phyloP scores from a whole-genome alignment of 148 eudicot species.

The Selenicereus undatus region DNA sequence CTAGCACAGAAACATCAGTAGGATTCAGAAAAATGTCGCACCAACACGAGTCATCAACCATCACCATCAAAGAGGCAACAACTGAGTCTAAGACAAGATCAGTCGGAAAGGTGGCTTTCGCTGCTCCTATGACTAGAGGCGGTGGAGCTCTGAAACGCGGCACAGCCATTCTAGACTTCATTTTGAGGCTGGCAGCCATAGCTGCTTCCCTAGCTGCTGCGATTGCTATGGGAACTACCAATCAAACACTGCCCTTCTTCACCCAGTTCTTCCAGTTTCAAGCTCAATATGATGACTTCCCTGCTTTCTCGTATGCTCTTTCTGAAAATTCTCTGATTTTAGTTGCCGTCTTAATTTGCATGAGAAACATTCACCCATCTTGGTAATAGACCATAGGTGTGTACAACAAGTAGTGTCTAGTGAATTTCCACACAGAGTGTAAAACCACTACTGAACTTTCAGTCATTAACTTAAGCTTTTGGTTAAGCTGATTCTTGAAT shows the following conservation, averaged over 20 bases:
- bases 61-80: constrained; percentile 34
- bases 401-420: no score
- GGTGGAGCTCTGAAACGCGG: constrained; percentile 49
- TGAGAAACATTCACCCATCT: neutral
- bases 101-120: constrained; percentile 21
- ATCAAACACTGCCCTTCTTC: constrained; percentile 69
- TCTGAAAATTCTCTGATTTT: neutral
- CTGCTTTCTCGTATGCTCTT: constrained; percentile 53
- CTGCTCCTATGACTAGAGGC: constrained; percentile 2
- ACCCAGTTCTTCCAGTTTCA: constrained; percentile 78
- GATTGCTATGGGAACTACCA: constrained; percentile 66
- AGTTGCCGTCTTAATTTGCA: neutral
- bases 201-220: constrained; percentile 64
- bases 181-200: constrained; percentile 53
- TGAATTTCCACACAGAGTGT: no score
- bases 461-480: no score
- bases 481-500: no score
- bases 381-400: no score
- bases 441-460: no score
- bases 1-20: neutral
- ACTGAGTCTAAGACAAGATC: constrained; percentile 25
- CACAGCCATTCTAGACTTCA: constrained; percentile 50
- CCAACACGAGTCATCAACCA: constrained; percentile 28
- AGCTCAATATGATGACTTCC: constrained; percentile 68
- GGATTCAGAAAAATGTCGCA: constrained; percentile 21